Evolutionary conservation across 495 filamentous ascomycete genomes (phyloP).

Genomic region (Talaromyces stipitatus): DNA sequence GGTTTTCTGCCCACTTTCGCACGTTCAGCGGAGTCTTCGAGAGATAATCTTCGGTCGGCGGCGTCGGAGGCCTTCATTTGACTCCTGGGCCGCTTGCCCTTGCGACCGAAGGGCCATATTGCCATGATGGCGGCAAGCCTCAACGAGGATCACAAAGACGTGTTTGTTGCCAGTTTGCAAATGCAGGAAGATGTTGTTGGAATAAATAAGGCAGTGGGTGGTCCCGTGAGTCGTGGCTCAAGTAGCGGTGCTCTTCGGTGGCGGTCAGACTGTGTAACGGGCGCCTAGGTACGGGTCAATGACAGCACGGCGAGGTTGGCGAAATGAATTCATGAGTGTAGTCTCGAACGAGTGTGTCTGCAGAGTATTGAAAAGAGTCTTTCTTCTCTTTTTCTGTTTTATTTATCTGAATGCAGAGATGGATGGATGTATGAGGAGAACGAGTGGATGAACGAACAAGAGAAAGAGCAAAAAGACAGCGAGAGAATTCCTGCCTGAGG

Average conservation of each 20-base stretch:
- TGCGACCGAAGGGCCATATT: conserved; percentile 73
- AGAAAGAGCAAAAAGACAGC: conserved; percentile 9
- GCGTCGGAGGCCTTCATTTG: conserved; percentile 32
- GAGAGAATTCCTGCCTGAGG: conserved; percentile 3
- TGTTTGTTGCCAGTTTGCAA: background rate
- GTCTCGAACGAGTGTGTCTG: background rate
- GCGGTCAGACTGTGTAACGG: conserved; percentile 18
- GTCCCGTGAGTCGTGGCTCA: background rate
- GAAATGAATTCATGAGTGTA: conserved; percentile 30
- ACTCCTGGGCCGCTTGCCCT: conserved; percentile 43
- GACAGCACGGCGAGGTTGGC: conserved; percentile 8
- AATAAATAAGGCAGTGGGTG: background rate
- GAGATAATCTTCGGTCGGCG: conserved; percentile 18
- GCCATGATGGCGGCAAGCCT: conserved; percentile 44
- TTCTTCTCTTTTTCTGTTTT: too few species aligned
- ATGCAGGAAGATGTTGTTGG: background rate
- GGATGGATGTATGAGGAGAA: conserved; percentile 6
- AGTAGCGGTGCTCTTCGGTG: background rate
- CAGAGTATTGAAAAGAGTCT: conserved; percentile 1
- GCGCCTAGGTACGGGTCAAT: conserved; percentile 10
- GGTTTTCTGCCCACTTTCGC: conserved; percentile 27
- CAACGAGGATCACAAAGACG: background rate
- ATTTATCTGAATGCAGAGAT: too few species aligned
- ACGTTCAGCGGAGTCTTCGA: conserved; percentile 11
- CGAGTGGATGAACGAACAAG: conserved; percentile 3